Conservation (phyloP, 768 basidiomycete genomes). For the Panaeolus cyanescens region DNA sequence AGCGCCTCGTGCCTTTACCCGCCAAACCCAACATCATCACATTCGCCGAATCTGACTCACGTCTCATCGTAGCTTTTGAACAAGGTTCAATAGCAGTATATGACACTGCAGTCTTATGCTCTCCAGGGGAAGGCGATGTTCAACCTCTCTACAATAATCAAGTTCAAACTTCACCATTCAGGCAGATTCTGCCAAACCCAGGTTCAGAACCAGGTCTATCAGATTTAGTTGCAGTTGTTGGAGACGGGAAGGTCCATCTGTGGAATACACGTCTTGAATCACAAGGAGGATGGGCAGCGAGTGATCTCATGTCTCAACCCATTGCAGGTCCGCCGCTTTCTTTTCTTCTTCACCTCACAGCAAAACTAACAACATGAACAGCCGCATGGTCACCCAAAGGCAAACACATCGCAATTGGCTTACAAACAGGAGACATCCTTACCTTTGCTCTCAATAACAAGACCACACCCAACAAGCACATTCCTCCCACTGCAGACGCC, state of each 20-base stretch:
- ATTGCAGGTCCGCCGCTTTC: slow-evolving; percentile 53
- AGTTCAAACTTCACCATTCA: slow-evolving; percentile 42
- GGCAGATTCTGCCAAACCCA: slow-evolving; percentile 68
- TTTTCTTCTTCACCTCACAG: slow-evolving; percentile 1
- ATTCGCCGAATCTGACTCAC: slow-evolving; percentile 62
- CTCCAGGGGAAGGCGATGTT: slow-evolving; percentile 41
- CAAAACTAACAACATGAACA: slow-evolving; percentile 27
- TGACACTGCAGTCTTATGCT: slow-evolving; percentile 54
- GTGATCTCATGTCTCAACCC: slow-evolving; percentile 49
- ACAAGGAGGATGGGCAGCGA: slow-evolving; percentile 58
- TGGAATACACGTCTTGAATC: slow-evolving; percentile 56
- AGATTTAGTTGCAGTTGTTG: slow-evolving; percentile 61
- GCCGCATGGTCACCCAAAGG: slow-evolving; percentile 88
- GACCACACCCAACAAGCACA: slow-evolving; percentile 53
- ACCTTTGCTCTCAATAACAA: slow-evolving; percentile 64
- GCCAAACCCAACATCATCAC: slow-evolving; percentile 53
- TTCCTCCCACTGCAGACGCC: slow-evolving; percentile 57
- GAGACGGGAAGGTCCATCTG: slow-evolving; percentile 55
- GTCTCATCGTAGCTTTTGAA: slow-evolving; percentile 58
- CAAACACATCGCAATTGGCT: slow-evolving; percentile 78
- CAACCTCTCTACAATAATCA: slow-evolving; percentile 53
- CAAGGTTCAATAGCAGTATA: slow-evolving; percentile 64
- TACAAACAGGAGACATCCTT: slow-evolving; percentile 69
- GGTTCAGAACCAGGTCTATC: slow-evolving; percentile 50
- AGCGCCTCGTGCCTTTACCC: slow-evolving; percentile 47